Conservation (phyloP, 495 filamentous ascomycete species). For the Staphylotrichum tortipilum region DNA sequence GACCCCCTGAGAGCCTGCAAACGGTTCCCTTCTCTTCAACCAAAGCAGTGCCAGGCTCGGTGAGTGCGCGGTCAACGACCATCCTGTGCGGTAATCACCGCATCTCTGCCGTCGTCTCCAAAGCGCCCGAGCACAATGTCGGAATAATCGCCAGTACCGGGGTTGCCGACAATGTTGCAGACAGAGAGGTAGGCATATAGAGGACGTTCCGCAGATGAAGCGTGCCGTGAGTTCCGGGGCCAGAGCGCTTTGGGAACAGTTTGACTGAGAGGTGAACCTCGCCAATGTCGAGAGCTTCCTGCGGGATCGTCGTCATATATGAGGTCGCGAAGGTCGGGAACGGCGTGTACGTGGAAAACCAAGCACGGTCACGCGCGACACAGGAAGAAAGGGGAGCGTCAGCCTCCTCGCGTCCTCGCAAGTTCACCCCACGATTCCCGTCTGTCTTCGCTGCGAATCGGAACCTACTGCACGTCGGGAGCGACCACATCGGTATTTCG, state of each 20-base stretch:
- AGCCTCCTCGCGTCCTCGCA: neutral
- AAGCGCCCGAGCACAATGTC: too few species aligned
- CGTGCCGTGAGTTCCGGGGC: conserved; percentile 3
- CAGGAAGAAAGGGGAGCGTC: neutral
- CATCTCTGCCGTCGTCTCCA: too few species aligned
- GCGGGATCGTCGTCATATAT: neutral
- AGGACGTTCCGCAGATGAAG: conserved; percentile 7
- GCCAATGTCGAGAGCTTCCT: conserved; percentile 3
- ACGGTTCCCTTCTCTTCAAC: too few species aligned
- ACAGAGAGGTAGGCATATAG: neutral
- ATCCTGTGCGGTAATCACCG: too few species aligned
- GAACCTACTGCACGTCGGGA: conserved; percentile 5
- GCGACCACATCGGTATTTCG: too few species aligned
- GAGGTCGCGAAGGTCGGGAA: neutral
- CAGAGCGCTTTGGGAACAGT: neutral
- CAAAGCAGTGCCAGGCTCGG: too few species aligned
- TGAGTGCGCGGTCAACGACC: too few species aligned
- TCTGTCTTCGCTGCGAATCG: too few species aligned
- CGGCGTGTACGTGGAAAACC: conserved; percentile 1
- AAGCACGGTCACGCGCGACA: conserved; percentile 1
- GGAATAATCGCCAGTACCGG: neutral
- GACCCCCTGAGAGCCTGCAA: too few species aligned
- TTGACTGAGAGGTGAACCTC: conserved; percentile 6
- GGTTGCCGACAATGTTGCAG: conserved; percentile 3
- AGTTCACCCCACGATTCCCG: neutral